Evolutionary conservation across 129 eudicot species (phyloP), one percentile per base, ranked within the genome.

Genomic region (Smallanthus sonchifolius): DNA sequence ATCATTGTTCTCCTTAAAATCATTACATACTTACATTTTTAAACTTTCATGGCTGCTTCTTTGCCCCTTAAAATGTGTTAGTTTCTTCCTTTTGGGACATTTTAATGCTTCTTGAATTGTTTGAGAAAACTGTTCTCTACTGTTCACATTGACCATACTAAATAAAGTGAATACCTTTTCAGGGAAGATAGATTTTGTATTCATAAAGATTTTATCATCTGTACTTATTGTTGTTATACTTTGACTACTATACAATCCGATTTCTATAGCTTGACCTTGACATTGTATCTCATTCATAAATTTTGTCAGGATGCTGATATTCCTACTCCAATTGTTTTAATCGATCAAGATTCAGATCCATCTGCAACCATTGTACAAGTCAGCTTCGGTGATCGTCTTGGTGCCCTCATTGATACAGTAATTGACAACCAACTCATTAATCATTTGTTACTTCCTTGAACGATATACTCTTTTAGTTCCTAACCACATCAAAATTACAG

Each of bases 371-470:
- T 89, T 42, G 97, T 92, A 51, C 96, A 89, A 82, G 73, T 92
- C 65, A 92, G 97, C 85, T 92, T 92, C 79, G 97, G 97, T 65
- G 96, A 92, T 76, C 97, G 97, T 57, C 94, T 92, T 77, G 97
- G 97, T 80, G 94, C 94, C 76, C 96, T 92, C 63, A 85, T 92
- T 74, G 97, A 92, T 87, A 92, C 97, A 85, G 97, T 92, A 70
- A 67, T 48, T 78, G 67, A 47, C 30, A 54, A 7, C 15, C 47
- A 37, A 49, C 67, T 57, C 17, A 37, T 9, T 66, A 11, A 11
- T 59, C 44, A 54, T 15, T 65, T 28, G 3, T 59, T 45, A 19
- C 45, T 65, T 66, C 35, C 72, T 64, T 37, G 36, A 32, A 2
- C 6, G 9, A 57, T 60, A 43, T 57, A 80, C 60, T 69, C 71